Evolutionary conservation across 1,284 basidiomycete species (phyloP), one percentile per base, ranked within the genome.

Genomic region (Ustilago hordei): DNA sequence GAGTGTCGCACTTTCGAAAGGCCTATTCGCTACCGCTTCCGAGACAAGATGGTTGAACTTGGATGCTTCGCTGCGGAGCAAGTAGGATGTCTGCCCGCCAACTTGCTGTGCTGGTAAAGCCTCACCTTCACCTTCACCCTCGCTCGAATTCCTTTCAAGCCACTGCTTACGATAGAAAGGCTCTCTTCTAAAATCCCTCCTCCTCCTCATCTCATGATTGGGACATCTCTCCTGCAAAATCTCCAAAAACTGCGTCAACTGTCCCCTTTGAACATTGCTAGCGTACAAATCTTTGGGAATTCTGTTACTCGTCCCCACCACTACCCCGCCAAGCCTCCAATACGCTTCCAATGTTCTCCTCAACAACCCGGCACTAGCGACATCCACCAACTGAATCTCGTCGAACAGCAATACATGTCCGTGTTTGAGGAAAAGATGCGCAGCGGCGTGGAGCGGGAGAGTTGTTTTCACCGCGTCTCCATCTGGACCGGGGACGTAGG

Each of bases 281-380:
- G 89, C 89, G 86, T 92, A 92, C 12, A 92, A 87, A 78, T 92
- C 91, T 66, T 91, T 90, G 0, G 91, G 91, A 8, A 91, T 88
- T 56, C 90, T 89, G 83, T 92, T 92, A 47, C 87, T 88, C 57
- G 88, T 89, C 1, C 88, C 88, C 4, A 89, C 88, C 38, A 93
- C 88, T 17, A 93, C 90, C 1, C 92, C 92, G 17, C 92, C 92
- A 78, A 93, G 88, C 3, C 91, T 88, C 91, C 91, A 92, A 81
- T 91, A 93, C 89, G 91, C 92, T 31, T 90, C 90, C 7, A 93
- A 85, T 2, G 92, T 91, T 66, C 92, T 90, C n/a, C 91, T 89
- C 3, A 92, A 88, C 13, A 93, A 87, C 0, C 85, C 85, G 0
- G 91, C 90, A 61, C 90, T 90, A 1, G 91, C 90, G 1, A 92